phyloP scores from a whole-genome alignment of 495 filamentous ascomycete species.

The Penicillium subrubescens region DNA sequence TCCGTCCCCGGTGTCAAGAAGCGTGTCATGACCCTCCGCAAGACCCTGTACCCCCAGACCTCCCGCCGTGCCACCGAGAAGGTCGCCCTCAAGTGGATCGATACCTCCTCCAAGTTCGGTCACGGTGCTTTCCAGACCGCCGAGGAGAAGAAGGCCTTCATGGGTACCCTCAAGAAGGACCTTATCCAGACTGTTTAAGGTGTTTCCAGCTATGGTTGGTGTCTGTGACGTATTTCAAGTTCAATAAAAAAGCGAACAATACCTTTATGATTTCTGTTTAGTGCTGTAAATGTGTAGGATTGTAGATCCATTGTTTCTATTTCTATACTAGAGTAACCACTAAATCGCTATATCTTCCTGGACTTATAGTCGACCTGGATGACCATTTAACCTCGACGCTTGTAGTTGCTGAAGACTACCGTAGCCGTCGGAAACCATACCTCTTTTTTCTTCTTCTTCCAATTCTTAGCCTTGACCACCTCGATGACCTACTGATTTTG shows the following conservation, averaged over 20 bases:
- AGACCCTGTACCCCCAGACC: slow-evolving; percentile 98
- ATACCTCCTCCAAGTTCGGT: slow-evolving; percentile 99
- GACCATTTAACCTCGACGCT: background rate
- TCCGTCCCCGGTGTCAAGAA: slow-evolving; percentile 98
- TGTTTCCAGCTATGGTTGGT: slow-evolving; percentile 48
- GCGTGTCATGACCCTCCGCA: slow-evolving; percentile 97
- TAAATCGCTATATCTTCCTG: background rate
- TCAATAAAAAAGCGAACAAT: slow-evolving; percentile 53
- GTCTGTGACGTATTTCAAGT: slow-evolving; percentile 48
- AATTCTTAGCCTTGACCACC: background rate
- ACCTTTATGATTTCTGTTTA: slow-evolving; percentile 26
- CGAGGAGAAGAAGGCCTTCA: slow-evolving; percentile 95
- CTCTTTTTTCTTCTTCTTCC: background rate
- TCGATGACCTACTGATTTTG: background rate
- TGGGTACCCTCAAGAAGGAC: slow-evolving; percentile 99
- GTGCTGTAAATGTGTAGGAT: background rate
- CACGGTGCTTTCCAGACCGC: slow-evolving; percentile 99
- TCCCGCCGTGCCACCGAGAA: slow-evolving; percentile 95
- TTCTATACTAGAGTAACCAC: background rate
- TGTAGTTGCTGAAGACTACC: background rate
- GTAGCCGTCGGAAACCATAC: background rate
- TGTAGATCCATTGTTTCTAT: background rate
- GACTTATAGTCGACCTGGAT: background rate
- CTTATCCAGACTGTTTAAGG: slow-evolving; percentile 70
- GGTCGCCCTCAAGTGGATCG: slow-evolving; percentile 99